Conservation (phyloP, 768 basidiomycete genomes). For the Lepiota brunneoincarnata region DNA sequence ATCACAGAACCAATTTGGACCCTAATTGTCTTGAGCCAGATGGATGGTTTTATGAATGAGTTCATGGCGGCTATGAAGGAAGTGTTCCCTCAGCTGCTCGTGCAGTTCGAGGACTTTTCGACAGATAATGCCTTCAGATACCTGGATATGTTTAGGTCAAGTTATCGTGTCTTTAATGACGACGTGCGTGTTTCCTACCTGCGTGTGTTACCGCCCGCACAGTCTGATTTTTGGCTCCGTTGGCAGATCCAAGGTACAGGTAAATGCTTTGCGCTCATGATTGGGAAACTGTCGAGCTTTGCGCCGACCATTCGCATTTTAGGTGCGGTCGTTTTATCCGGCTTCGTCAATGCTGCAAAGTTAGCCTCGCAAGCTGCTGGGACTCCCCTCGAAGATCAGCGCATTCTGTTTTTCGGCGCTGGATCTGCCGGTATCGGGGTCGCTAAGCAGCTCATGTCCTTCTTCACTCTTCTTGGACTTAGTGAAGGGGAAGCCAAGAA, state of each 20-base stretch:
- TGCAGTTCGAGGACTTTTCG: slow-evolving; percentile 80
- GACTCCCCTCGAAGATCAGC: slow-evolving; percentile 64
- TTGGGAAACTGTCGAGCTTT: neutral
- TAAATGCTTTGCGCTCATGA: slow-evolving; percentile 15
- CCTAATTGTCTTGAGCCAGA: slow-evolving; percentile 30
- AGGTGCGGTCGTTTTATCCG: slow-evolving; percentile 73
- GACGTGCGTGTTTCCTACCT: slow-evolving; percentile 46
- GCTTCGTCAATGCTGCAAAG: slow-evolving; percentile 71
- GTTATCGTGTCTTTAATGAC: slow-evolving; percentile 68
- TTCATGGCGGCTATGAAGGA: slow-evolving; percentile 69
- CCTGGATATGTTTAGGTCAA: slow-evolving; percentile 57
- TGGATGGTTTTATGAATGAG: slow-evolving; percentile 73
- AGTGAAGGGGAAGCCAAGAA: slow-evolving; percentile 62
- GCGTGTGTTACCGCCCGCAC: neutral
- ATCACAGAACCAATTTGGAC: neutral
- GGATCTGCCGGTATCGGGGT: slow-evolving; percentile 90
- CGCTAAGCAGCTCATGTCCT: slow-evolving; percentile 77
- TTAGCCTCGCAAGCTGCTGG: slow-evolving; percentile 53
- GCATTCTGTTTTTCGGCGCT: slow-evolving; percentile 88
- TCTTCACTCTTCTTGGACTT: slow-evolving; percentile 72
- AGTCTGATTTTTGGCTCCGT: slow-evolving; percentile 10
- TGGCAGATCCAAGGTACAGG: slow-evolving; percentile 66
- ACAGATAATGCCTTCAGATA: slow-evolving; percentile 79
- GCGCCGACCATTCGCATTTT: slow-evolving; percentile 8
- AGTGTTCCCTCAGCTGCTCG: slow-evolving; percentile 62